Base-by-base conservation (phyloP, 73 alveolate species). In the Paramecium primaurelia region DNA sequence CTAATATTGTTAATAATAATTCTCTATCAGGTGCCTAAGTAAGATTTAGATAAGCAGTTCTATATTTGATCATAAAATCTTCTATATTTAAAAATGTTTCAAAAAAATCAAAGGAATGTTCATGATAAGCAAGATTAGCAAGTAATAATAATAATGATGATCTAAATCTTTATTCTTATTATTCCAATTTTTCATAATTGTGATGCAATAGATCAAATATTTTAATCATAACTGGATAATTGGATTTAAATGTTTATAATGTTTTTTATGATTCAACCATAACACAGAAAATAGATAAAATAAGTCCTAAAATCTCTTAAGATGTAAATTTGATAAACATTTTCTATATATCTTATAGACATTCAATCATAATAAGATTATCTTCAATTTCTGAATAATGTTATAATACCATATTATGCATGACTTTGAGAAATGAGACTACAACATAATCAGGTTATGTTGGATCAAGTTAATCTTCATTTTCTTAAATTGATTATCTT, bases 51-150 rank as follows among this genome's bases (percentile, higher is more conserved):
- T 71, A 89, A 25, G 88, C 92, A 45, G 59, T 69, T 73, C 91
- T 89, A 47, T 45, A 89, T 44, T 89, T 89, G 14, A 71, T 30
- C 77, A 89, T 73, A 59, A 89, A 89, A 32, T 89, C 94, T 71
- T 89, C 94, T 5, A 89, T 71, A 89, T 89, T 89, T 28, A 89
- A 26, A 25, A 71, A 89, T 1, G 92, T 71, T 73, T 89, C 94
- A 51, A 89, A 89, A 40, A 89, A 89, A 18, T 89, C 94, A 45
- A 89, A 71, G 40, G 85, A 71, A 16, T 89, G 86, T 47, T 89
- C 94, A 47, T 89, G 75, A 64, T 89, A 89, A 44, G 89, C 71
- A 3, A 89, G 58, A 73, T 89, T 89, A 0, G 94, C 88, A 3
- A 89, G 37, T 49, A 89, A 51, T 4, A 83, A 71, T 3, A 71